phyloP scores from a whole-genome alignment of 768 basidiomycete genomes.

The Rossbeevera mucosa region DNA sequence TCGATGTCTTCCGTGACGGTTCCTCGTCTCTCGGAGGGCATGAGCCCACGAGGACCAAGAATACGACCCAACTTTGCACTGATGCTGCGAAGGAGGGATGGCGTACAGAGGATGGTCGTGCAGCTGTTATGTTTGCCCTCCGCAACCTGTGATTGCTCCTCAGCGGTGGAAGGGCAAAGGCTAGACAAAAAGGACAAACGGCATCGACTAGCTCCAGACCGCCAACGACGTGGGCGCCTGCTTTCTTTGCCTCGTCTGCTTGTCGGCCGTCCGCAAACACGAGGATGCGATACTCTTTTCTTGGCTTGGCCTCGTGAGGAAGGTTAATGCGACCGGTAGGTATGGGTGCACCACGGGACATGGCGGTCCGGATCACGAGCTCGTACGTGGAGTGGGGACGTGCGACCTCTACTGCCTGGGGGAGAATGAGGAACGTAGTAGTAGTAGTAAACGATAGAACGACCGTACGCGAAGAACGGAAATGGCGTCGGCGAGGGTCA shows the following conservation, averaged over 20 bases:
- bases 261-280: slow-evolving; percentile 87
- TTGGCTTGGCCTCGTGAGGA: slow-evolving; percentile 73
- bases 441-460: not conserved
- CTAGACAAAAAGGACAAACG: slow-evolving; percentile 42
- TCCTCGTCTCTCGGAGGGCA: slow-evolving; percentile 92
- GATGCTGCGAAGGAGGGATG: slow-evolving; percentile 72
- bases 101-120: slow-evolving; percentile 81
- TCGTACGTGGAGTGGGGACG: slow-evolving; percentile 75
- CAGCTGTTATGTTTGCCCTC: slow-evolving; percentile 63
- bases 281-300: slow-evolving; percentile 71
- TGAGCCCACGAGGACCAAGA: slow-evolving; percentile 85
- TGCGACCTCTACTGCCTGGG: slow-evolving; percentile 78
- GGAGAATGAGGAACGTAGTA: slow-evolving; percentile 3
- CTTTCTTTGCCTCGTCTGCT: slow-evolving; percentile 77
- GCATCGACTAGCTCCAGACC: slow-evolving; percentile 86
- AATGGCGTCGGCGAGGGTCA: slow-evolving; percentile 63
- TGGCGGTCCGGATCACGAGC: slow-evolving; percentile 72
- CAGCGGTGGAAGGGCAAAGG: not conserved
- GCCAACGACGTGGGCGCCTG: slow-evolving; percentile 89
- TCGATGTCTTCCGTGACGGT: slow-evolving; percentile 90
- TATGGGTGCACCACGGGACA: slow-evolving; percentile 73
- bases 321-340: slow-evolving; percentile 88
- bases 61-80: slow-evolving; percentile 75
- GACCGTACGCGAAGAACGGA: slow-evolving; percentile 63
- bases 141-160: slow-evolving; percentile 50